phyloP scores from a whole-genome alignment of 2,329 filamentous ascomycete species.

The Trichoderma arundinaceum region DNA sequence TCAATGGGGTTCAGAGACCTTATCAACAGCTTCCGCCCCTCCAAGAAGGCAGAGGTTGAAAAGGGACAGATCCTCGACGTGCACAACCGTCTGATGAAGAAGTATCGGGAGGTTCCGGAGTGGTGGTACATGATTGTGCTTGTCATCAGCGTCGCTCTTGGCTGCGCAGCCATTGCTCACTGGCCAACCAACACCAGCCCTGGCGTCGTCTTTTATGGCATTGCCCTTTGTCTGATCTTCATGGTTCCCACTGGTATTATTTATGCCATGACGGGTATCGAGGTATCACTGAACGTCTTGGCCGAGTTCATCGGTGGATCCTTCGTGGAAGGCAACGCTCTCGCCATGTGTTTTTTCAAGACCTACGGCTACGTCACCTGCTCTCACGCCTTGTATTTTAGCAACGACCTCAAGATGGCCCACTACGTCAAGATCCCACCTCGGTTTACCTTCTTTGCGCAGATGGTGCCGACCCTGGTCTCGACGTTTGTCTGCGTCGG shows the following conservation, averaged over 20 bases:
- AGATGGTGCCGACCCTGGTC: slow-evolving; percentile 53
- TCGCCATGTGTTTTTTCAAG: slow-evolving; percentile 39
- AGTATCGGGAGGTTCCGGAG: slow-evolving; percentile 52
- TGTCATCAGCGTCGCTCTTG: slow-evolving; percentile 39
- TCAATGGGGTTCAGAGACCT: slow-evolving; percentile 27
- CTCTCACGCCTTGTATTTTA: slow-evolving; percentile 51
- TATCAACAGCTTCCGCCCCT: slow-evolving; percentile 29
- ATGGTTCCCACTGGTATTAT: slow-evolving; percentile 52
- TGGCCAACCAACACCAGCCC: slow-evolving; percentile 51
- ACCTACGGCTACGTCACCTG: slow-evolving; percentile 47
- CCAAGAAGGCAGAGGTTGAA: slow-evolving; percentile 17
- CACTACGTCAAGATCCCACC: slow-evolving; percentile 59
- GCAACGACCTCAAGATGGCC: slow-evolving; percentile 57
- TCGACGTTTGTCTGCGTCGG: slow-evolving; percentile 40
- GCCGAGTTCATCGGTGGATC: slow-evolving; percentile 49
- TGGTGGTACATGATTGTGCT: slow-evolving; percentile 55
- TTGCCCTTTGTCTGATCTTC: slow-evolving; percentile 49
- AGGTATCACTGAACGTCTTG: slow-evolving; percentile 49
- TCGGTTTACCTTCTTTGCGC: slow-evolving; percentile 53
- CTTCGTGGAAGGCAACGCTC: slow-evolving; percentile 37
- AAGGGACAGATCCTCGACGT: slow-evolving; percentile 40
- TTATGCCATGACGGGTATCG: slow-evolving; percentile 53
- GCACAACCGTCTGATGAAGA: slow-evolving; percentile 49
- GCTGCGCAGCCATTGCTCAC: slow-evolving; percentile 41
- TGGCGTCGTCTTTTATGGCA: slow-evolving; percentile 49